Percentiles rank a stretch among this genome's conserved stretches.
phyloP scores from a whole-genome alignment of 495 filamentous ascomycete genomes.

The Cryomyces minteri region DNA sequence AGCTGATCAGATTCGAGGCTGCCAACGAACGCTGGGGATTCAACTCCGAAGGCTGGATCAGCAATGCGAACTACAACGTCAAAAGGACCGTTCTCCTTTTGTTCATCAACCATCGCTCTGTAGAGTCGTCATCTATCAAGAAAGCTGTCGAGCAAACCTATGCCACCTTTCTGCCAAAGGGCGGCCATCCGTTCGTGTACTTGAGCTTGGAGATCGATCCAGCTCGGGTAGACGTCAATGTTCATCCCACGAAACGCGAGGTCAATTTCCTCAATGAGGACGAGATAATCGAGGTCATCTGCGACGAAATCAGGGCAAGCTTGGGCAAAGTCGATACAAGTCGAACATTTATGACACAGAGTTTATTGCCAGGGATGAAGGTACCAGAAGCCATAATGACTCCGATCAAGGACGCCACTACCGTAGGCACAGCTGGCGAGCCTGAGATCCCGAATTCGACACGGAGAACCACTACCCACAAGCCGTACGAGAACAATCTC shows the following conservation, averaged over 20 bases:
- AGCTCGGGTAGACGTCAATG: slow-evolving; percentile 86
- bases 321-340: slow-evolving; percentile 86
- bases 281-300: slow-evolving; percentile 82
- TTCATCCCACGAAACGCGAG: slow-evolving; percentile 94
- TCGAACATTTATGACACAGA: slow-evolving; percentile 86
- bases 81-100: slow-evolving; percentile 80
- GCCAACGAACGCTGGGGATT: slow-evolving; percentile 69
- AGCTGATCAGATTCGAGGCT: slow-evolving; percentile 59
- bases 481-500: slow-evolving; percentile 72
- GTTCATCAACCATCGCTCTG: slow-evolving; percentile 96
- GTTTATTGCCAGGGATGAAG: slow-evolving; percentile 53
- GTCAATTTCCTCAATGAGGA: slow-evolving; percentile 98
- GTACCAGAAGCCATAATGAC: slow-evolving; percentile 17
- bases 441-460: slow-evolving; percentile 10
- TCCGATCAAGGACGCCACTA: slow-evolving; percentile 7
- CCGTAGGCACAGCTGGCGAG: neutral
- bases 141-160: slow-evolving; percentile 88
- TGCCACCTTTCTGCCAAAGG: slow-evolving; percentile 77
- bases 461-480: slow-evolving; percentile 27
- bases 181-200: slow-evolving; percentile 87
- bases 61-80: slow-evolving; percentile 89
- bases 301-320: slow-evolving; percentile 58
- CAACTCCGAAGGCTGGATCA: slow-evolving; percentile 60
- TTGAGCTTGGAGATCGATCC: slow-evolving; percentile 89
- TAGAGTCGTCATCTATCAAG: slow-evolving; percentile 79